These are phyloP conservation scores for Geosmithia flava DNA, from an alignment of 2,329 filamentous ascomycete genomes.

Conservation along the genomic window DNA sequence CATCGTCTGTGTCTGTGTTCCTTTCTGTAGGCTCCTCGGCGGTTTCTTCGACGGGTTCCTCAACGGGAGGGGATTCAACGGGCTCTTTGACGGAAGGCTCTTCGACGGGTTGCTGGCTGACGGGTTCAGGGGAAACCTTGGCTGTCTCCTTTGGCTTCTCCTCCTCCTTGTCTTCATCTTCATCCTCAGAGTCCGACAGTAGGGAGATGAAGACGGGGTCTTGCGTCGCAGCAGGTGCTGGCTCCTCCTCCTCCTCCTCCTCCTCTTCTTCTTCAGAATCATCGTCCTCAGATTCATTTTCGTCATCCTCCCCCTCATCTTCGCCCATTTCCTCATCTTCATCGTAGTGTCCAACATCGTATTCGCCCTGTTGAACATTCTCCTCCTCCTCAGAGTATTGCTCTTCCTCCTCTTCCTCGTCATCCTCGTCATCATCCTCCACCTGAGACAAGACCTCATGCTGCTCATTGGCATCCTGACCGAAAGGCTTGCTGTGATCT, in stretches of 20 bases:
- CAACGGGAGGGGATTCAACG: not conserved
- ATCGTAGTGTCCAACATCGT: slow-evolving; percentile 14
- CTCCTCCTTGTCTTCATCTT: slow-evolving; percentile 7
- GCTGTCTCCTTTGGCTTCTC: not conserved
- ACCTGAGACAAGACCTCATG: slow-evolving; percentile 2
- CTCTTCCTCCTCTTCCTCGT: slow-evolving; percentile 6
- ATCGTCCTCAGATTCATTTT: slow-evolving; percentile 7
- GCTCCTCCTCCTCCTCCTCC: slow-evolving; percentile 5
- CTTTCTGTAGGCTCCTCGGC: not conserved
- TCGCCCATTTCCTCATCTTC: slow-evolving; percentile 10
- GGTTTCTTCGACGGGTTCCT: not conserved
- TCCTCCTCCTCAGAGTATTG: slow-evolving; percentile 4
- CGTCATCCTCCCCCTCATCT: slow-evolving; percentile 11
- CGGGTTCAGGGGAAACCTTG: not conserved
- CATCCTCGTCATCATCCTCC: slow-evolving; percentile 5
- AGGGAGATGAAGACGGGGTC: slow-evolving; percentile 32
- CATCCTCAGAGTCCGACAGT: slow-evolving; percentile 31
- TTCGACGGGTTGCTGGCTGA: not conserved
- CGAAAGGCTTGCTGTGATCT: too few species aligned
- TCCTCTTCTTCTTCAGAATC: slow-evolving; percentile 9
- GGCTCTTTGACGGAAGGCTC: not conserved
- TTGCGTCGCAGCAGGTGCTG: slow-evolving; percentile 8
- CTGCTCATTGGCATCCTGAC: slow-evolving; percentile 4
- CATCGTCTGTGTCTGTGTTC: too few species aligned
- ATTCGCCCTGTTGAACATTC: not conserved